Evolutionary conservation across 176 grass and related monocot genomes (phyloP), one percentile per base, ranked within the genome.

Genomic region (Aegilops longissima): DNA sequence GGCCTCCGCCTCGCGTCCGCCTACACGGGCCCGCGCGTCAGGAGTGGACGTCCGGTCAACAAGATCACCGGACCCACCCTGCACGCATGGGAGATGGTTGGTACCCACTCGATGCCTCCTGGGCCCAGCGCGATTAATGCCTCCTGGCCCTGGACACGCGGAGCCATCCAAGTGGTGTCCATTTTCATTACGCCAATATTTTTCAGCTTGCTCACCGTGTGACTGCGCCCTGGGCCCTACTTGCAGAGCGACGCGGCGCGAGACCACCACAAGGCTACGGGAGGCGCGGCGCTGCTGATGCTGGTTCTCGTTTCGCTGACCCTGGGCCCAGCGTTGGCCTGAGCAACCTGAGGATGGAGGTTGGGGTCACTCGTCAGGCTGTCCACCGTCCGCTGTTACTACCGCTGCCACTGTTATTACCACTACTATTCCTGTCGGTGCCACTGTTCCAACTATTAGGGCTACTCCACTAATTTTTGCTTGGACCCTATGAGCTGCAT

Each of bases 181-280:
- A 16, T 21, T 59, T 59, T 59, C 51, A 51, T 56, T 56, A 51
- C 47, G 47, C 51, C 5, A 56, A 20, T 20, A 20, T 24, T 51
- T 49, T 74, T 30, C 17, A 2, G 20, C 6, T 12, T 12, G 3
- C 18, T 13, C 18, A 34, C 3, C 31, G 27, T 27, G 27, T 27
- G 18, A 70, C 61, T 82, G 73, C 24, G 0, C 2, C 1, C 20
- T 76, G 77, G 59, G 68, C 6, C 77, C 76, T 6, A 1, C 66
- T 14, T 59, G 66, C 89, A 90, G 89, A 78, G 89, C 80, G 89
- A 40, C 66, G 73, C 84, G 23, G 42, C 23, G 79, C 16, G 79
- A 25, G 45, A 18, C 20, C 3, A 11, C 31, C 3, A 16, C 31
- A n/a, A 0, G 31, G 34, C 34, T 1, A 11, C 49, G 4, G 77